phyloP scores from a whole-genome alignment of 768 basidiomycete genomes.

The Russula olivacea region DNA sequence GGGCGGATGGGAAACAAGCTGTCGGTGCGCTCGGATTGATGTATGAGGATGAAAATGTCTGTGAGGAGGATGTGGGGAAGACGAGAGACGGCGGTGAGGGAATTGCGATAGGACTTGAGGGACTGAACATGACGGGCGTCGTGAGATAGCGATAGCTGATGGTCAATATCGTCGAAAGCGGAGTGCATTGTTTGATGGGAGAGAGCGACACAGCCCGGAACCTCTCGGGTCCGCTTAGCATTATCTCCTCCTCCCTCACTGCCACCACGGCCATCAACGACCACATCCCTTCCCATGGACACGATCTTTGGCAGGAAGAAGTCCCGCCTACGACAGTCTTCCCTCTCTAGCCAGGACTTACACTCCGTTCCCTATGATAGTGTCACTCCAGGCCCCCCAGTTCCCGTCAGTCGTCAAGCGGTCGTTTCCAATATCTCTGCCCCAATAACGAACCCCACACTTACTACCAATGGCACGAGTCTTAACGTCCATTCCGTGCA shows the following conservation, averaged over 20 bases:
- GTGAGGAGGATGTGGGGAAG: constrained; percentile 19
- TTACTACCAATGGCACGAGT: constrained; percentile 66
- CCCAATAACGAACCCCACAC: constrained; percentile 76
- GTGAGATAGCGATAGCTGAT: not conserved
- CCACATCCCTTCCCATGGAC: constrained; percentile 43
- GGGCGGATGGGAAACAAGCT: not conserved
- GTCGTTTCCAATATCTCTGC: constrained; percentile 54
- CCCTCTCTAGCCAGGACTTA: constrained; percentile 54
- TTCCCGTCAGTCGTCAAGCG: constrained; percentile 40
- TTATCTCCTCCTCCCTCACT: not conserved
- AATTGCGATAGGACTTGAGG: constrained; percentile 10
- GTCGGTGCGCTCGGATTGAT: not conserved
- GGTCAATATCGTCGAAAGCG: constrained; percentile 7
- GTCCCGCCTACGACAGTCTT: constrained; percentile 53
- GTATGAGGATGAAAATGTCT: constrained; percentile 21
- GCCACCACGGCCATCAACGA: not conserved
- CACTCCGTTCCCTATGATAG: constrained; percentile 70
- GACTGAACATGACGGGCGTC: not conserved
- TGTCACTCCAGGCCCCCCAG: constrained; percentile 53
- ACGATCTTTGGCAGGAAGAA: constrained; percentile 58
- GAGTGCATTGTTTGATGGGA: not conserved
- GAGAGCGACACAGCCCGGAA: not conserved
- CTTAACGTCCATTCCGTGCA: constrained; percentile 56
- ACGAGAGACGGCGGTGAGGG: constrained; percentile 17
- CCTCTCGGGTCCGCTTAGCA: not conserved